Conservation (phyloP, 2,329 filamentous ascomycete genomes). For the Colletotrichum sidae region DNA sequence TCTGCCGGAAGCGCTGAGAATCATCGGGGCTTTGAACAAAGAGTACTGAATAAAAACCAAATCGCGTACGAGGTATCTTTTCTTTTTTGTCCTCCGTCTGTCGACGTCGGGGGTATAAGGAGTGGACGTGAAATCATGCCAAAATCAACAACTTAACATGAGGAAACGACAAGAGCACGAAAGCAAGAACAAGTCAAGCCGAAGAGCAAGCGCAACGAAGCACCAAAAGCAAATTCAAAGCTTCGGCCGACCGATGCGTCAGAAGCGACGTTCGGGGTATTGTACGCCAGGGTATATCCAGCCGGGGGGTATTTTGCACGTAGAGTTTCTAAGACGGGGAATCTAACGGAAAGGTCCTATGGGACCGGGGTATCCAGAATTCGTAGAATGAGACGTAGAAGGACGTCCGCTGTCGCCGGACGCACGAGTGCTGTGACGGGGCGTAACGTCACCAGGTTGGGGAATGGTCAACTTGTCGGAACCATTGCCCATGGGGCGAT, state of each 20-base stretch:
- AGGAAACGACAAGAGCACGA: constrained; percentile 38
- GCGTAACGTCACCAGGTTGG: constrained; percentile 83
- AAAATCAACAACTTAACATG: constrained; percentile 37
- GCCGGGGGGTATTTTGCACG: constrained; percentile 68
- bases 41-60: constrained; percentile 14
- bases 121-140: constrained; percentile 39
- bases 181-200: constrained; percentile 37
- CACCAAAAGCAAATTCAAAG: constrained; percentile 43
- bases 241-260: constrained; percentile 60
- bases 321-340: constrained; percentile 57
- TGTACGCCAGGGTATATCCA: constrained; percentile 75
- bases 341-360: constrained; percentile 91
- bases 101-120: constrained; percentile 40
- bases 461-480: constrained; percentile 74
- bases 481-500: constrained; percentile 74
- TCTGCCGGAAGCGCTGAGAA: constrained; percentile 18
- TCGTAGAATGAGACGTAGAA: constrained; percentile 93
- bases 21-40: constrained; percentile 9
- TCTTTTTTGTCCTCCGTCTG: constrained; percentile 37
- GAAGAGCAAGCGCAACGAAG: constrained; percentile 41
- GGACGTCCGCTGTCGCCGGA: constrained; percentile 93
- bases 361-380: constrained; percentile 95
- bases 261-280: constrained; percentile 61
- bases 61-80: constrained; percentile 37
- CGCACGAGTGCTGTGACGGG: constrained; percentile 84